Percentiles rank a stretch among this genome's conserved stretches.
These are phyloP conservation scores for Ammopiptanthus mongolicus DNA, from an alignment of 306 rosid genomes.

Conservation along the genomic window DNA sequence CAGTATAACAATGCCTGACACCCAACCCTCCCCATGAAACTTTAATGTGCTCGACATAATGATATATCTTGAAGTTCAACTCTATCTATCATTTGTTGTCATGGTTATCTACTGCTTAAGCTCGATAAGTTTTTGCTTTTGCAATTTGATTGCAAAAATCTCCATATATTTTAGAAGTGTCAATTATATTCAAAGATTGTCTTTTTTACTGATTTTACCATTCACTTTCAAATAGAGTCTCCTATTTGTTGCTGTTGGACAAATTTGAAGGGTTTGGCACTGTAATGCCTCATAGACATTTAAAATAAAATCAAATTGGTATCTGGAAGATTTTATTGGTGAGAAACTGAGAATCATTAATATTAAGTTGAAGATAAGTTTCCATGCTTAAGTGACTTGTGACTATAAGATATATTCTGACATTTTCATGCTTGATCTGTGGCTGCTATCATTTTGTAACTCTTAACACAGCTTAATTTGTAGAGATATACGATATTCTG, in stretches of 20 bases:
- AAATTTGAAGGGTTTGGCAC: neutral
- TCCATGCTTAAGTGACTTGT: constrained; percentile 2
- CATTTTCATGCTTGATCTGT: neutral
- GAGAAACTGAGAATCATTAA: neutral
- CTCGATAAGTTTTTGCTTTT: neutral
- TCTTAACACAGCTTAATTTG: neutral
- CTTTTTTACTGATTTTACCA: neutral
- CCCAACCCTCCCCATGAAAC: neutral
- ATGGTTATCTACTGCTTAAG: neutral
- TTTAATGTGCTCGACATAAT: neutral
- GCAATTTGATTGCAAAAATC: neutral
- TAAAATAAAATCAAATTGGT: neutral
- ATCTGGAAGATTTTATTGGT: neutral
- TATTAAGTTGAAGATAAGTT: neutral
- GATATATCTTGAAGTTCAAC: neutral
- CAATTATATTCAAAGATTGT: neutral
- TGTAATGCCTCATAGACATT: neutral
- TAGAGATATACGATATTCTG: neutral
- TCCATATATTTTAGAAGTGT: neutral
- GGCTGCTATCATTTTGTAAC: neutral
- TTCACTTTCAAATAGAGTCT: neutral
- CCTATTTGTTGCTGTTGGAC: neutral
- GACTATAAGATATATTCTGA: neutral
- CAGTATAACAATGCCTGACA: neutral
- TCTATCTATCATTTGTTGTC: neutral